Evolutionary conservation across 2,329 filamentous ascomycete genomes (phyloP), one percentile per base, ranked within the genome.

Genomic region (Neonectria neomacrospora): DNA sequence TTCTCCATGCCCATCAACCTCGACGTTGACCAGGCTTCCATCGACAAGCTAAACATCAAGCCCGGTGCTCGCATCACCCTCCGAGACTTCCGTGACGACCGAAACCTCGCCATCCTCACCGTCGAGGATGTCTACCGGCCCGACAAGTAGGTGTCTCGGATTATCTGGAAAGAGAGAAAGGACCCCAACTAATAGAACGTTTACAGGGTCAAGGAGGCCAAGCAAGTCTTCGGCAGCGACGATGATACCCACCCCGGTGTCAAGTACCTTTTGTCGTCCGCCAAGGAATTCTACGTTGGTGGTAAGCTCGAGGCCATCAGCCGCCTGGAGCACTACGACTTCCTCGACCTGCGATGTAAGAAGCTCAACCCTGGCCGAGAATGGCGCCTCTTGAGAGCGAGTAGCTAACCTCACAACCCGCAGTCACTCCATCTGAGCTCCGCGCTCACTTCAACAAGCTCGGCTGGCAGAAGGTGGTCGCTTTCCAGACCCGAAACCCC

Each of bases 371-470:
- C 32, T 18, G 2, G 5, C 20, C 9, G 16, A 80, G 32, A 22
- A 30, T 41, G 47, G 34, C 20, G 28, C 50, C 20, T 18, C 12
- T 26, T 28, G n/a, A 30, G 4, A 18, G 9, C 20, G 11, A 14
- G 5, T 44, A 41, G 37, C 69, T 74, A 61, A 72, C 54, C 6
- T 20, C 44, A 18, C 16, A 26, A 5, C 22, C 7, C 20, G 54
- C 52, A 94, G 91, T 95, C 83, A 96, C 96, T 11, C 96, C 96
- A 68, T 91, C 96, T 52, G 96, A 99, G 84, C 87, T 99, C 75
- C 93, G 96, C 75, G 85, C 93, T 69, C 95, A 98, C 86, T 99
- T 99, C 78, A 96, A 98, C 87, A 99, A 99, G 88, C 93, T 99
- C 74, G 96, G 96, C 82, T 99, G 96, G 96, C 90, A 92, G 80